These are phyloP conservation scores for Phytophthora podocarpi DNA, from an alignment of 352 stramenopile species.

Conservation along the genomic window DNA sequence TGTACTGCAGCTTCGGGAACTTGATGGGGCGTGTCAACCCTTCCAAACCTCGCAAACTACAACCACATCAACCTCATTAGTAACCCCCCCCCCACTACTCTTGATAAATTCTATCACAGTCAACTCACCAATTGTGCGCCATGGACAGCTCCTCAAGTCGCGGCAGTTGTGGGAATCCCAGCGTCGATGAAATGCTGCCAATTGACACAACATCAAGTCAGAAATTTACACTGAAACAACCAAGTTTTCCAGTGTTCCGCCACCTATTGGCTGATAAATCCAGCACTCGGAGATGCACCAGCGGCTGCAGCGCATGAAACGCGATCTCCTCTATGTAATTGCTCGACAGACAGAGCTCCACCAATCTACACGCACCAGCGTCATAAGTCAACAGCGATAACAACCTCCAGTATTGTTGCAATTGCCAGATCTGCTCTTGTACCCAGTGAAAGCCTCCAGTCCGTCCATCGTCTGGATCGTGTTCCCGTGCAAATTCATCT, in stretches of 20 bases:
- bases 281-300: slow-evolving; percentile 69
- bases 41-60: slow-evolving; percentile 55
- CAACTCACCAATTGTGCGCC: slow-evolving; percentile 69
- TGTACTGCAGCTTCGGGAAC: slow-evolving; percentile 69
- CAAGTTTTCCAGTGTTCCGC: too few species aligned
- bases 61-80: background rate
- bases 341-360: slow-evolving; percentile 83
- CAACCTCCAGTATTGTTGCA: background rate
- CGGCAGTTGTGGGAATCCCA: slow-evolving; percentile 68
- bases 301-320: slow-evolving; percentile 61
- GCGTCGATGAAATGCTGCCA: slow-evolving; percentile 53
- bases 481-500: slow-evolving; percentile 85
- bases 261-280: slow-evolving; percentile 83
- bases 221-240: too few species aligned
- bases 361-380: slow-evolving; percentile 39
- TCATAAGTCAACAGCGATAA: too few species aligned
- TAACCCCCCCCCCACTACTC: too few species aligned
- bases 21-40: slow-evolving; percentile 68
- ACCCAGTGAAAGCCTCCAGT: slow-evolving; percentile 63
- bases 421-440: background rate
- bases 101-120: too few species aligned
- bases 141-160: slow-evolving; percentile 73
- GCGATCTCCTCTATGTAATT: slow-evolving; percentile 81
- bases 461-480: slow-evolving; percentile 66
- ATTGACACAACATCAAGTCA: background rate